Conservation (phyloP, 2,329 filamentous ascomycete species). For the Claviceps spartinae region DNA sequence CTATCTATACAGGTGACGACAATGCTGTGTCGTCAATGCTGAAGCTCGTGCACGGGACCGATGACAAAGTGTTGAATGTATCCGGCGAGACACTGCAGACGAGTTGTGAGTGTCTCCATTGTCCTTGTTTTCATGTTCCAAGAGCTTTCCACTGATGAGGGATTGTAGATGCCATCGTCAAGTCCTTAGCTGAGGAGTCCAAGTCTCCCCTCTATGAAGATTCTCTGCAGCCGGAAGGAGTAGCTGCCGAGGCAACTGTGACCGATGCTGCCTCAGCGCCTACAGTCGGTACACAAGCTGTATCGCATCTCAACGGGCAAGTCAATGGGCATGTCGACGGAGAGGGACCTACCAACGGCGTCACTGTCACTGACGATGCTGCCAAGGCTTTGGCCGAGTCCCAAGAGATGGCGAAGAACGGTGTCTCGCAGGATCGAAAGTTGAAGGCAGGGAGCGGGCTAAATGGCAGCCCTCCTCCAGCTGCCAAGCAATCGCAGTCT, state of each 20-base stretch:
- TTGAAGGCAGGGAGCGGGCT: conserved; percentile 59
- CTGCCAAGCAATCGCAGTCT: conserved; percentile 41
- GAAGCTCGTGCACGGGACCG: conserved; percentile 60
- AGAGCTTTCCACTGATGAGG: conserved; percentile 9
- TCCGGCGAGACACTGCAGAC: conserved; percentile 51
- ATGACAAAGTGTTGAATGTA: conserved; percentile 53
- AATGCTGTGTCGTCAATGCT: conserved; percentile 60
- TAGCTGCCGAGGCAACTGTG: conserved; percentile 15
- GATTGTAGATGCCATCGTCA: conserved; percentile 22
- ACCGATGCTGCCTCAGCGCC: conserved; percentile 49
- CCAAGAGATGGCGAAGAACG: conserved; percentile 46
- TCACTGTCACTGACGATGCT: conserved; percentile 36
- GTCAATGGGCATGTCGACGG: conserved; percentile 9
- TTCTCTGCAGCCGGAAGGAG: conserved; percentile 17
- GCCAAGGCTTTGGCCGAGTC: conserved; percentile 50
- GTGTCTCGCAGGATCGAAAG: conserved; percentile 55
- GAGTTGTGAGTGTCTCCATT: conserved; percentile 48
- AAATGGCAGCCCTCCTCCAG: conserved; percentile 44
- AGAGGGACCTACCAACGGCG: conserved; percentile 31
- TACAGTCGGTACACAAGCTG: conserved; percentile 27
- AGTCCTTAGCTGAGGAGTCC: conserved; percentile 38
- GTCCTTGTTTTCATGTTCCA: not conserved
- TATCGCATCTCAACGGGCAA: conserved; percentile 16
- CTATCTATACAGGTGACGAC: conserved; percentile 68
- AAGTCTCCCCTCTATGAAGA: conserved; percentile 27